A percentile compares a stretch with the other conserved stretches of the same genome.
Conservation (phyloP, 2,329 filamentous ascomycete genomes). For the Arthrinium phaeospermum region DNA sequence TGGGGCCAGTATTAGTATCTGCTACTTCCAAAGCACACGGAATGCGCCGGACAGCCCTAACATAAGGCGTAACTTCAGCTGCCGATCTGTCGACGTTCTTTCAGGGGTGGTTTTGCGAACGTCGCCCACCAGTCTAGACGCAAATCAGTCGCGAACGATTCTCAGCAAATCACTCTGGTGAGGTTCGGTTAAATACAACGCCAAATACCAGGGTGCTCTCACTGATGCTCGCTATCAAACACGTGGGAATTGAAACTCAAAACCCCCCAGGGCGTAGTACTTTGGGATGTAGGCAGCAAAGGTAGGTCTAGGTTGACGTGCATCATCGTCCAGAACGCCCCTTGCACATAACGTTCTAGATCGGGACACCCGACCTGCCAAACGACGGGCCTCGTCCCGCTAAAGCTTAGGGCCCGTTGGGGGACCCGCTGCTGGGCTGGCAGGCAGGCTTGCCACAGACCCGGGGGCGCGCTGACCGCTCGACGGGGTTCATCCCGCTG, state of each 20-base stretch:
- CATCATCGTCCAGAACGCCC: not conserved
- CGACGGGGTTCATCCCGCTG: slow-evolving; percentile 6
- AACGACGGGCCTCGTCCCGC: slow-evolving; percentile 18
- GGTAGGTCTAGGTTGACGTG: not conserved
- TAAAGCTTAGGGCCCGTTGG: slow-evolving; percentile 14
- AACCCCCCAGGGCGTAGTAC: not conserved
- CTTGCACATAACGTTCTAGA: not conserved
- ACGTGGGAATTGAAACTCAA: not conserved
- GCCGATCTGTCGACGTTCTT: not conserved
- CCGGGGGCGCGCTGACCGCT: not conserved
- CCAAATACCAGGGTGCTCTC: too few relatives aligned
- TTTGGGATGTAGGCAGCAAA: not conserved
- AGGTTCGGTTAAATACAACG: not conserved
- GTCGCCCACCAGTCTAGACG: not conserved
- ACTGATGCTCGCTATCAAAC: not conserved
- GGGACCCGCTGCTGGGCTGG: slow-evolving; percentile 5
- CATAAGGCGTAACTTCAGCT: not conserved
- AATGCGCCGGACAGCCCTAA: not conserved
- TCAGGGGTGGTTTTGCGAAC: not conserved
- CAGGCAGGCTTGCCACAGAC: not conserved
- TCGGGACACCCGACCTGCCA: slow-evolving; percentile 7
- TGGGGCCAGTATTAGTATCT: not conserved
- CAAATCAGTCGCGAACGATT: not conserved
- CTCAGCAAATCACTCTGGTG: not conserved
- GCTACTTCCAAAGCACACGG: not conserved